Evolutionary conservation across 352 stramenopile genomes (phyloP), one percentile per base, ranked within the genome.

Genomic region (Phytophthora sojae): DNA sequence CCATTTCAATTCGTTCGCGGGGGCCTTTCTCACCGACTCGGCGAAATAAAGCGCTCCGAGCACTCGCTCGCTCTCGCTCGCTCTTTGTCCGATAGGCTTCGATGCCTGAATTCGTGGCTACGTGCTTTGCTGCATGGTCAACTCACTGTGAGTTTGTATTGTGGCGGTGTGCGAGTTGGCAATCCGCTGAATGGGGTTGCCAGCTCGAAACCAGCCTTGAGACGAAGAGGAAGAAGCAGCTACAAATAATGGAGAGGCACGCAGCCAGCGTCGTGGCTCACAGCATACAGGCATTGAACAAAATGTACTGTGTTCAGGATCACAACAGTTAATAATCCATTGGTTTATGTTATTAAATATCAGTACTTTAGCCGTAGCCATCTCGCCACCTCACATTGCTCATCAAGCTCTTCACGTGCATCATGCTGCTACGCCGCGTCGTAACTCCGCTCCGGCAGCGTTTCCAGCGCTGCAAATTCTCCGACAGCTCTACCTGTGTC

Each of bases 101-200:
- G n/a, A 45, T 59, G 30, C 54, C 57, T 14, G 25, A 69, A 52
- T 37, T 44, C 8, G 57, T 67, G 64, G 64, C 35, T 71, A 8
- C 25, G 55, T 64, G 63, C 57, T 54, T 67, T 61, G 52, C 54
- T 64, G 53, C 62, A 63, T 57, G 44, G 8, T 39, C 26, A 29
- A 29, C 26, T 39, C 5, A 12, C 32, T 3, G 32, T 12, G 32
- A 39, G 32, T 39, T 29, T 29, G 26, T 29, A 29, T 29, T 2
- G 32, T 39, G 32, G 32, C 8, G 32, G 11, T 39, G 8, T 11
- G 39, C 39, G n/a, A 12, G 39, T 17, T 14, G 12, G 39, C 39
- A n/a, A 17, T 19, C 12, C 12, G 39, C 19, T 47, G 39, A 47
- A 42, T 15, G 12, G 26, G 26, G 26, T 29, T 29, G 26, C 26